Percentiles rank a stretch among this genome's conserved stretches.
phyloP scores from a whole-genome alignment of 1,139 yeast genomes.

The Candida tropicalis region DNA sequence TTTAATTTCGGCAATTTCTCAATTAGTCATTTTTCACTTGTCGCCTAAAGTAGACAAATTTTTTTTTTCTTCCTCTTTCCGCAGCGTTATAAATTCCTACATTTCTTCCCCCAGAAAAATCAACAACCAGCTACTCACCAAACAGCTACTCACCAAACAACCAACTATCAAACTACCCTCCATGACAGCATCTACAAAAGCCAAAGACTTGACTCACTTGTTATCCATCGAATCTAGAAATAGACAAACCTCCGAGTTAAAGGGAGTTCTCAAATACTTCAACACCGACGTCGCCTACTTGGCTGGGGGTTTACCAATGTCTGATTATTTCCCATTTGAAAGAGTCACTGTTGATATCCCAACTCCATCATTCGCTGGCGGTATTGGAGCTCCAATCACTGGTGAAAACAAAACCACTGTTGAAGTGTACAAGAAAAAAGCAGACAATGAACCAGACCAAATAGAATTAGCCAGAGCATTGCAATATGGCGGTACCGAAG shows the following conservation, averaged over 20 bases:
- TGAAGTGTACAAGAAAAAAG: conserved; percentile 46
- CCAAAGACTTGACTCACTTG: conserved; percentile 75
- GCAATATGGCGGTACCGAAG: conserved; percentile 88
- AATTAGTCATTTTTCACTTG: not conserved
- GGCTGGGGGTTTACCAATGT: conserved; percentile 93
- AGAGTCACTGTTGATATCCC: conserved; percentile 70
- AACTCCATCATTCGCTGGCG: conserved; percentile 71
- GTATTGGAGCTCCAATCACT: conserved; percentile 70
- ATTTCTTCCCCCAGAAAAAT: not conserved
- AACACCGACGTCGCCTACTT: conserved; percentile 81
- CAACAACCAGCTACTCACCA: not conserved
- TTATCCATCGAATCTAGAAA: conserved; percentile 78
- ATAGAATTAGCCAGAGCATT: conserved; percentile 81
- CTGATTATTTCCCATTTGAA: conserved; percentile 92
- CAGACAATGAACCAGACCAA: conserved; percentile 44
- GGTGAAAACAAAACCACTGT: conserved; percentile 50
- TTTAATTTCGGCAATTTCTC: not conserved
- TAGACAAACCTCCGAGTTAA: conserved; percentile 80
- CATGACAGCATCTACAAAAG: conserved; percentile 12
- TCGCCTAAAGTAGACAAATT: not conserved
- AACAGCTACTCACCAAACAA: not conserved
- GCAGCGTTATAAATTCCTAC: not conserved
- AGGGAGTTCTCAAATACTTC: conserved; percentile 79
- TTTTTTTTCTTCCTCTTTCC: no score
- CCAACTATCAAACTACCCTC: no score